Percentiles rank a stretch among this genome's conserved stretches.
Evolutionary conservation across 441 rosid species (phyloP).

Genomic region (Pelargonium myrrhifolium): DNA sequence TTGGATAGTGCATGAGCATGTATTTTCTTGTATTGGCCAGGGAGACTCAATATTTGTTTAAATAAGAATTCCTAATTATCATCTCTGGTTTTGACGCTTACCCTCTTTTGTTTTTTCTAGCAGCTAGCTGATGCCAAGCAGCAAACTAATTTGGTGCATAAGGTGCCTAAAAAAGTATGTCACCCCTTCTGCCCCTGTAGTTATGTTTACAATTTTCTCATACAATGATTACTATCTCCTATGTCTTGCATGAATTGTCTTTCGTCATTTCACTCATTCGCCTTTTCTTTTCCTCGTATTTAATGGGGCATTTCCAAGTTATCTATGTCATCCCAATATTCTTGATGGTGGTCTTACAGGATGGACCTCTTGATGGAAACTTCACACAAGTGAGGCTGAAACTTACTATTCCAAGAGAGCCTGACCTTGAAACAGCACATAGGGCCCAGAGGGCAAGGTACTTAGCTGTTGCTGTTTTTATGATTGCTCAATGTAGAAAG

Average conservation of each 20-base stretch:
- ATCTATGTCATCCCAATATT: slow-evolving; percentile 3
- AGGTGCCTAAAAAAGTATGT: slow-evolving; percentile 64
- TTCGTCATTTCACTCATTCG: too few species aligned
- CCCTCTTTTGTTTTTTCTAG: slow-evolving; percentile 15
- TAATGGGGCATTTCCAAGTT: slow-evolving; percentile 3
- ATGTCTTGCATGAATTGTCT: too few species aligned
- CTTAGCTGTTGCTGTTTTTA: slow-evolving; percentile 16
- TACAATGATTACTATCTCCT: neutral
- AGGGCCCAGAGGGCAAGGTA: slow-evolving; percentile 80
- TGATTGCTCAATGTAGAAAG: neutral
- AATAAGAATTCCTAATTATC: neutral
- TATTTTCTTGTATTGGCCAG: neutral
- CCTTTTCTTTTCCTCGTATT: neutral
- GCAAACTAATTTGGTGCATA: slow-evolving; percentile 65
- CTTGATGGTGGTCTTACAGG: slow-evolving; percentile 39
- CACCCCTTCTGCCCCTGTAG: slow-evolving; percentile 2
- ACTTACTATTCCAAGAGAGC: slow-evolving; percentile 84
- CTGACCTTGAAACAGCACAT: slow-evolving; percentile 76
- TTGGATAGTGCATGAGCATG: neutral
- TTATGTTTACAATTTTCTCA: neutral
- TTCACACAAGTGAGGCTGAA: slow-evolving; percentile 34
- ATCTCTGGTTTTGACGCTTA: neutral
- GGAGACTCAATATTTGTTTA: neutral
- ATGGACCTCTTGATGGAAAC: slow-evolving; percentile 34
- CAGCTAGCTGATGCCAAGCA: slow-evolving; percentile 68